Conservation (phyloP, 768 basidiomycete species). For the Zangia roseola region DNA sequence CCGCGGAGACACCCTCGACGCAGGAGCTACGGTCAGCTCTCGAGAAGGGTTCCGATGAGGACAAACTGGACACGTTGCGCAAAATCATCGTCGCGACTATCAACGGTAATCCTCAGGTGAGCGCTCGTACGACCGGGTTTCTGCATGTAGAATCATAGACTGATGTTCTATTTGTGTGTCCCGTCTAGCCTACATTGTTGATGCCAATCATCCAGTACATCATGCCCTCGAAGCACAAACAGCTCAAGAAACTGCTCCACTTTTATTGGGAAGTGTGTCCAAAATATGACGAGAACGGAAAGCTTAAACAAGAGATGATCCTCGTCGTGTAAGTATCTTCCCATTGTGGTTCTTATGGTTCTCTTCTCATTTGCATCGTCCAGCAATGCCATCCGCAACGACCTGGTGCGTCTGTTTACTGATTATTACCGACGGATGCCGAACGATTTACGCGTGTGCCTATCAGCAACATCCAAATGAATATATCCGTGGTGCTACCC, state of each 20-base stretch:
- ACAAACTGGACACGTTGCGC: conserved; percentile 94
- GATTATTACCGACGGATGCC: not conserved
- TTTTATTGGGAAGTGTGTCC: conserved; percentile 99
- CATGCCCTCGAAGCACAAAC: conserved; percentile 92
- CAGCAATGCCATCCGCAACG: conserved; percentile 96
- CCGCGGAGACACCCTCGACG: conserved; percentile 70
- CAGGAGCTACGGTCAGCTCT: conserved; percentile 79
- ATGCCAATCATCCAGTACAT: conserved; percentile 99
- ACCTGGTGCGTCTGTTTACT: conserved; percentile 62
- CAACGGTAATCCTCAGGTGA: conserved; percentile 90
- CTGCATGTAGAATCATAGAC: not conserved
- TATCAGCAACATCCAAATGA: conserved; percentile 97
- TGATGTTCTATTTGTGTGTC: not conserved
- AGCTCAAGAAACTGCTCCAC: conserved; percentile 93
- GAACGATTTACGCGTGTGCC: not conserved
- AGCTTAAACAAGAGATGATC: conserved; percentile 99
- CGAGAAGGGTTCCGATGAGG: conserved; percentile 95
- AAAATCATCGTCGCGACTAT: conserved; percentile 91
- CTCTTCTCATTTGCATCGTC: conserved; percentile 9
- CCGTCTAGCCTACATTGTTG: conserved; percentile 74
- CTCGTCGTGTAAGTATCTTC: conserved; percentile 80
- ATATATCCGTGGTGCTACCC: conserved; percentile 97
- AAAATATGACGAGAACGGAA: conserved; percentile 94
- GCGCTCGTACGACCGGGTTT: conserved; percentile 19
- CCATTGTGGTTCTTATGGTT: conserved; percentile 1